Evolutionary conservation across 2,329 filamentous ascomycete species (phyloP).

Genomic region (Aschersonia sp.): DNA sequence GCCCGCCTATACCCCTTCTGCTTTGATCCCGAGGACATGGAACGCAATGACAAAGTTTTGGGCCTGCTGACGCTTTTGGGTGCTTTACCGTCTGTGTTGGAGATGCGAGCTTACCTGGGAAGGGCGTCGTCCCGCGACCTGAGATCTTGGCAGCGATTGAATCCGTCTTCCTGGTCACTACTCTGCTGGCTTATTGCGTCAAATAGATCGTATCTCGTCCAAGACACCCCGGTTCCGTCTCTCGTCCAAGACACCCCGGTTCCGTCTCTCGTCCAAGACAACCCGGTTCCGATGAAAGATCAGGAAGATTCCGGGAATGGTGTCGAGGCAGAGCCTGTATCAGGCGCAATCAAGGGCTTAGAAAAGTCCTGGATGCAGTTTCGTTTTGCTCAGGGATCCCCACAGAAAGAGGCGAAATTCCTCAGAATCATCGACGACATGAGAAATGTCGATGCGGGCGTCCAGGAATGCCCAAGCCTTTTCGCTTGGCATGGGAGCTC

Average conservation of each 20-base stretch:
- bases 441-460: conserved; percentile 16
- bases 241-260: conserved; percentile 51
- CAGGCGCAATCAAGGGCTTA: neutral
- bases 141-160: conserved; percentile 36
- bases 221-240: conserved; percentile 30
- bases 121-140: conserved; percentile 23
- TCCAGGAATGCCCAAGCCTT: conserved; percentile 46
- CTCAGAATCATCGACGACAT: conserved; percentile 38
- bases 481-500: conserved; percentile 80
- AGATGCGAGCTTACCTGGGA: conserved; percentile 39
- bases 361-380: conserved; percentile 56
- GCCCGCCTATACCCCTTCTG: conserved; percentile 9
- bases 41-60: conserved; percentile 1
- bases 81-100: conserved; percentile 43
- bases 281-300: neutral
- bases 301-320: too few species aligned
- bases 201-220: conserved; percentile 73
- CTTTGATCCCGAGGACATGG: conserved; percentile 11
- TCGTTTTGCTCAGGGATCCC: conserved; percentile 73
- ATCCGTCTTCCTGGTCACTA: conserved; percentile 50
- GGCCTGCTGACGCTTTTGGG: conserved; percentile 33
- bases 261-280: conserved; percentile 51
- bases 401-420: conserved; percentile 73
- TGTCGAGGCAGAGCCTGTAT: too few species aligned
- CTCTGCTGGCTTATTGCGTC: conserved; percentile 83